Base-by-base conservation (phyloP, 345 rosid genomes). In the Kernera saxatilis region DNA sequence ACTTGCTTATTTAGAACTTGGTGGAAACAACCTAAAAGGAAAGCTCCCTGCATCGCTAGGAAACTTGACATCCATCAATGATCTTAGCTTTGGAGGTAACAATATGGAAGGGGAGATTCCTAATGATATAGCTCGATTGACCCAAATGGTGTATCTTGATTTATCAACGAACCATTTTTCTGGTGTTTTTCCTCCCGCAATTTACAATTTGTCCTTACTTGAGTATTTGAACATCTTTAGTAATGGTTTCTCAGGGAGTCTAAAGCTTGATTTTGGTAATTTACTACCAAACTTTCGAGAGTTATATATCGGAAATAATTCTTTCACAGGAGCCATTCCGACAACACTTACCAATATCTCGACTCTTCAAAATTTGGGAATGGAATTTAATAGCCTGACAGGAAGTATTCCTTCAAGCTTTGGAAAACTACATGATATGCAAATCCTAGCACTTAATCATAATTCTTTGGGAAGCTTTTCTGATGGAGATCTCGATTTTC, bases 191-290 rank as follows among this genome's bases (percentile, higher is more conserved):
- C 55, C 73, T 12, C 55, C 12, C 0, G 9, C 14, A 0, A 1
- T 69, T 17, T 56, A 69, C 56, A 69, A 69, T 4, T 0, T 32
- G 11, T 69, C 73, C 25, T 21, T 26, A 21, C 73, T 69, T 57
- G 23, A 18, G 65, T 3, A 0, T 19, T 57, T 69, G 2, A 3
- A 2, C 22, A 40, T 69, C 3, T 2, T 0, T 44, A 0, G 2
- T 3, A 57, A 9, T 19, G 6, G 18, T 8, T 69, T 69, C 14
- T 69, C 14, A 0, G 66, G 73, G 35, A 32, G 13, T 6, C 1
- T 69, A 0, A 69, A 46, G 55, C 7, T 7, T 55, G 56, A 45
- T 22, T 30, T 69, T 44, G 66, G 73, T 32, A 3, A 8, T 55
- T 0, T 44, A 0, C 8, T 69, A 17, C 73, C 73, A 43, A 69